phyloP scores from a whole-genome alignment of 345 rosid species.

The Eucalyptus pauciflora region DNA sequence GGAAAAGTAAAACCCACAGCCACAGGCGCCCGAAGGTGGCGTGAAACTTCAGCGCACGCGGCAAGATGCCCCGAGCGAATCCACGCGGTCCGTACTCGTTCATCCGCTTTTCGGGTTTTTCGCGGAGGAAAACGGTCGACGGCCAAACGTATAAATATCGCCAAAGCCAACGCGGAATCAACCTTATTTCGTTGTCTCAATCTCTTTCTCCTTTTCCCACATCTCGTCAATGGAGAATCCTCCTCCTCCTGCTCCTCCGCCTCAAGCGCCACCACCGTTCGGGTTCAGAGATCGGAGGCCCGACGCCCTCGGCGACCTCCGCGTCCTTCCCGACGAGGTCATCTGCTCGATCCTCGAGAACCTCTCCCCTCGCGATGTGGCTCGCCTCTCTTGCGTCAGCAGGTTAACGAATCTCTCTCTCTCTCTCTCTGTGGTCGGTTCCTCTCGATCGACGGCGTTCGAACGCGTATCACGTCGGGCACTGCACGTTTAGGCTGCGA shows the following conservation, averaged over 20 bases:
- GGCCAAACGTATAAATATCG: neutral
- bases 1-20: neutral
- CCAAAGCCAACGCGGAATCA: neutral
- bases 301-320: slow-evolving; percentile 60
- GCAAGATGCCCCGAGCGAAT: neutral
- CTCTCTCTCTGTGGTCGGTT: neutral
- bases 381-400: slow-evolving; percentile 83
- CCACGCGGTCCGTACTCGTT: neutral
- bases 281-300: slow-evolving; percentile 47
- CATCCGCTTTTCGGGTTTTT: neutral
- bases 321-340: slow-evolving; percentile 64
- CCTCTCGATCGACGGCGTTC: neutral
- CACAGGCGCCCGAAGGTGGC: neutral
- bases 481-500: neutral
- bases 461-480: neutral
- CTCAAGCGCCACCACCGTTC: neutral
- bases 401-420: slow-evolving; percentile 24
- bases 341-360: slow-evolving; percentile 45
- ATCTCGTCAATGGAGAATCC: slow-evolving; percentile 14
- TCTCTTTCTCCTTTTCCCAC: neutral
- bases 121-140: neutral
- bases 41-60: slow-evolving; percentile 8
- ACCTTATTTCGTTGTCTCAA: neutral
- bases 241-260: neutral
- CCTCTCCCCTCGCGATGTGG: slow-evolving; percentile 65